phyloP scores from a whole-genome alignment of 75 land plant genomes.

The Cryptomeria japonica region DNA sequence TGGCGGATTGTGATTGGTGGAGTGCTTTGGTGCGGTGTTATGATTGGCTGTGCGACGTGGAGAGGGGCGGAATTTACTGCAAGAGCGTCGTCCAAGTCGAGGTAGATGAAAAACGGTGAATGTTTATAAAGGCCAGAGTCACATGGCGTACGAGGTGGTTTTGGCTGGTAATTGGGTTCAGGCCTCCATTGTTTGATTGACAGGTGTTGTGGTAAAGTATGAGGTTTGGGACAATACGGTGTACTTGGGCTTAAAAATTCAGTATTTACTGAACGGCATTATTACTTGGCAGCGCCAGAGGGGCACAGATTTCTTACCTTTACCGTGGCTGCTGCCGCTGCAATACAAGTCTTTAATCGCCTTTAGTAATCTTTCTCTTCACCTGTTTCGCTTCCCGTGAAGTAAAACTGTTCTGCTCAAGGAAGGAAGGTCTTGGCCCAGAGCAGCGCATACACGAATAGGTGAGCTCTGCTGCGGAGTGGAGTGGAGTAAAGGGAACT shows the following conservation, averaged over 20 bases:
- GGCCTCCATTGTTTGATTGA: neutral
- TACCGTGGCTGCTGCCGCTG: neutral
- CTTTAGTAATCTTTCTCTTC: neutral
- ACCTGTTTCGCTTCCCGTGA: neutral
- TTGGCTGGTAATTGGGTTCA: neutral
- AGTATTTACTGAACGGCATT: neutral
- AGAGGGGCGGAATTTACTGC: neutral
- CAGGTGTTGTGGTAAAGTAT: neutral
- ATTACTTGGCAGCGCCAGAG: neutral
- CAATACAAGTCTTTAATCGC: neutral
- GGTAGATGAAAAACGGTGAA: neutral
- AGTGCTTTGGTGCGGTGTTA: neutral
- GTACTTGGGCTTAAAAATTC: neutral
- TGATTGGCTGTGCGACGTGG: conserved; percentile 5
- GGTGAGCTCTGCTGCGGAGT: neutral
- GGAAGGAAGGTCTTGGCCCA: neutral
- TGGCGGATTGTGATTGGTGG: neutral
- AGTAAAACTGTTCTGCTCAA: too few relatives aligned
- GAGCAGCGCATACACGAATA: neutral
- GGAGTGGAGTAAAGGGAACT: neutral
- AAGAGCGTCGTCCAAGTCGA: neutral
- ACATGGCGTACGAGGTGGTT: neutral
- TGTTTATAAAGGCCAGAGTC: neutral
- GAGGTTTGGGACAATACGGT: neutral
- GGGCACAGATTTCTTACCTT: neutral